phyloP scores from a whole-genome alignment of 176 grass and related monocot genomes.

The Aegilops tauschii region DNA sequence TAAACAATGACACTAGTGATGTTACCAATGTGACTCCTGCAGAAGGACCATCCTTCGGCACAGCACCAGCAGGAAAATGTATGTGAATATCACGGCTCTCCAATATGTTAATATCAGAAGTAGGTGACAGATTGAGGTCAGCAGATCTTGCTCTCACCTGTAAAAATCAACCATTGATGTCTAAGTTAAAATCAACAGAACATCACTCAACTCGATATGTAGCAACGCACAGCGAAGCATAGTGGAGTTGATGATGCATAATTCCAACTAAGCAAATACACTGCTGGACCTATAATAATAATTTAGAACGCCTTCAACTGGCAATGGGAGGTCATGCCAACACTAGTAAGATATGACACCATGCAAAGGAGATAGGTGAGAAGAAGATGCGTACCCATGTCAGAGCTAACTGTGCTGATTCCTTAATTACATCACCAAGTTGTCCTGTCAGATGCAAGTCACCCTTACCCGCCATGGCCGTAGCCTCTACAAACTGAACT shows the following conservation, averaged over 20 bases:
- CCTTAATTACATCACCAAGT: slow-evolving; percentile 99
- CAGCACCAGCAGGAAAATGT: slow-evolving; percentile 99
- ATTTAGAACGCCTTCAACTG: slow-evolving; percentile 6
- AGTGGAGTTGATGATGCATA: background rate
- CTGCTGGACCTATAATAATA: background rate
- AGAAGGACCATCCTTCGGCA: slow-evolving; percentile 98
- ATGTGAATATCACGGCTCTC: slow-evolving; percentile 93
- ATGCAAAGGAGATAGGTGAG: slow-evolving; percentile 13
- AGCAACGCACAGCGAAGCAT: background rate
- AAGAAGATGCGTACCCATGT: slow-evolving; percentile 74
- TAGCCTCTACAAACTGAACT: slow-evolving; percentile 95
- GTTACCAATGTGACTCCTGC: slow-evolving; percentile 95
- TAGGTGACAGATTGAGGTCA: slow-evolving; percentile 76
- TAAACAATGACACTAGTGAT: slow-evolving; percentile 87
- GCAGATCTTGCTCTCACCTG: slow-evolving; percentile 90
- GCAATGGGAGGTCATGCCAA: background rate
- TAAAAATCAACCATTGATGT: slow-evolving; percentile 24
- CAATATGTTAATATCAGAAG: slow-evolving; percentile 67
- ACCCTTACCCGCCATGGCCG: slow-evolving; percentile 90
- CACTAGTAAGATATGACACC: background rate
- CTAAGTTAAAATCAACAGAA: background rate
- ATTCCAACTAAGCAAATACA: background rate
- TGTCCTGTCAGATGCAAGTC: slow-evolving; percentile 98
- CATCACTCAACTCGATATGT: background rate
- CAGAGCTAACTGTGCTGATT: slow-evolving; percentile 95